Evolutionary conservation across 225 moss, liverwort and hornwort genomes (phyloP), one percentile per base, ranked within the genome.

Genomic region (Bryoerythrophyllum caledonicum): DNA sequence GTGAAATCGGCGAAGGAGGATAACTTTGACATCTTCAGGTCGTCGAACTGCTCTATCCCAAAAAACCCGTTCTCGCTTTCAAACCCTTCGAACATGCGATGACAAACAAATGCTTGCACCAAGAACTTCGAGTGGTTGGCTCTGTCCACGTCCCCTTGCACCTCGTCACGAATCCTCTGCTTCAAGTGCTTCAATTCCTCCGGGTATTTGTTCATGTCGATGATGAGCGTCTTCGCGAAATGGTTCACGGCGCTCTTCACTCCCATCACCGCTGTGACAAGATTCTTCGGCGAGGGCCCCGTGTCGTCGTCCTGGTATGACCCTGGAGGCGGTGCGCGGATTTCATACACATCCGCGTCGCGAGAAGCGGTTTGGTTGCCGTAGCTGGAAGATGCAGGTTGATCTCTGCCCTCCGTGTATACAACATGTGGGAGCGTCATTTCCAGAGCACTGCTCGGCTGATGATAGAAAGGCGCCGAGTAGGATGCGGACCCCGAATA

Each of bases 61-160:
- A 61, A 81, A 27, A 25, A 77, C 8, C 55, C 21, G 11, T 81
- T 75, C 3, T 49, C 12, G 8, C 74, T 1, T 16, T 73, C 25
- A 9, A 87, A 87, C 5, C 62, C 79, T 17, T 73, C 60, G 8
- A 87, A 81, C 16, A 87, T 38, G 19, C 62, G 81, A 15, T 66
- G 51, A 25, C 79, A 79, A 51, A 84, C 32, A 20, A 70, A 84
- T 0, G 87, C 84, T 62, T 84, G 81, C 6, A 87, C 87, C 60
- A 76, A 11, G 26, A 84, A 87, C 76, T 87, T 87, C 81, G 61
- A 70, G 44, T 84, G 83, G 27, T 84, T 82, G 13, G 72, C 15
- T 70, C 82, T 80, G 4, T 64, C 79, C n/a, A 82, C 67, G 7
- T 67, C 41, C n/a, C 25, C 43, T 19, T 26, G n/a, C 2, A 68